Evolutionary conservation across 2,329 filamentous ascomycete genomes (phyloP).

Genomic region (Sodiomyces alkalinus): DNA sequence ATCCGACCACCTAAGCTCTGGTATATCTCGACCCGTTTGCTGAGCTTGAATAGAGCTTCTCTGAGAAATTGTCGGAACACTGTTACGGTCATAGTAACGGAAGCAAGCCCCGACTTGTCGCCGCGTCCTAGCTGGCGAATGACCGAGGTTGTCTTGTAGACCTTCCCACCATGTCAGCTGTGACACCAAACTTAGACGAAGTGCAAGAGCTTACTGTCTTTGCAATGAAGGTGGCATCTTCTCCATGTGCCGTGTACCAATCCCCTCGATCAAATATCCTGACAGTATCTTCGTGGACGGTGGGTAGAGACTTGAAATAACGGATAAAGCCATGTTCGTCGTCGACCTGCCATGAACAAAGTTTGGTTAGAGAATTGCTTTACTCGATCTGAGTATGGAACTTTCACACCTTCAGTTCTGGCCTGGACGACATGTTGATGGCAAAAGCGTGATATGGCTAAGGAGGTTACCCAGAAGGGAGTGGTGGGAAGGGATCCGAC

Average conservation of each 20-base stretch:
- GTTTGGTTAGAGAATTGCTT: neutral
- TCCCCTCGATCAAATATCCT: slow-evolving; percentile 90
- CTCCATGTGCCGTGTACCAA: slow-evolving; percentile 87
- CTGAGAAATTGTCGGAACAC: slow-evolving; percentile 92
- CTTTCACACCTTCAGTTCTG: slow-evolving; percentile 48
- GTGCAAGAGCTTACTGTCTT: slow-evolving; percentile 43
- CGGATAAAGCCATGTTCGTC: slow-evolving; percentile 95
- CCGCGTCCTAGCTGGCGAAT: slow-evolving; percentile 76
- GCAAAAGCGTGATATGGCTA: no score
- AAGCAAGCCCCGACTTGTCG: slow-evolving; percentile 72
- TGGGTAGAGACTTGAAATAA: slow-evolving; percentile 78
- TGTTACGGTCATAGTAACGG: slow-evolving; percentile 88
- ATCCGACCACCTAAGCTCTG: slow-evolving; percentile 59
- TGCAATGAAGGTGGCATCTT: slow-evolving; percentile 73
- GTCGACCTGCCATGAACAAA: slow-evolving; percentile 49
- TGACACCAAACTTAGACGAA: neutral
- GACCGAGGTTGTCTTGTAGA: slow-evolving; percentile 97
- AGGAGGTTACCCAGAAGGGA: no score
- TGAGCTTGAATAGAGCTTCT: slow-evolving; percentile 81
- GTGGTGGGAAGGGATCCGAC: neutral
- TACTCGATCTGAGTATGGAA: slow-evolving; percentile 6
- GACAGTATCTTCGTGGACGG: slow-evolving; percentile 57
- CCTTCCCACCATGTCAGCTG: slow-evolving; percentile 25
- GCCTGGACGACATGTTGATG: slow-evolving; percentile 50
- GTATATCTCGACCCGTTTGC: slow-evolving; percentile 87